These are phyloP conservation scores for Mycena olivaceomarginata DNA, from an alignment of 768 basidiomycete genomes.

Conservation along the genomic window DNA sequence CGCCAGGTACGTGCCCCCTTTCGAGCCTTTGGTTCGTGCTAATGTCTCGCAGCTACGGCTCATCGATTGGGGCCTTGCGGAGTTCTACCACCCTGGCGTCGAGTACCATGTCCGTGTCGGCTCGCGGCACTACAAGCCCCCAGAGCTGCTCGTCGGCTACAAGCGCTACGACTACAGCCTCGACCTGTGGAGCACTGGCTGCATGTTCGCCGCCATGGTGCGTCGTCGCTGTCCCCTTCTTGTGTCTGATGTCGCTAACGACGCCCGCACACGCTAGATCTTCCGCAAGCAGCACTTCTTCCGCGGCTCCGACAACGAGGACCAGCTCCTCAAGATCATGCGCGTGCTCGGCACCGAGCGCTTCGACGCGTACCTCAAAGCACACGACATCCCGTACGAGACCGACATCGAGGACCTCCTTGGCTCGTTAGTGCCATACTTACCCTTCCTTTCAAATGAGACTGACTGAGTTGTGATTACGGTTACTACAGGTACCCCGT, in stretches of 20 bases:
- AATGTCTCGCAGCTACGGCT: slow-evolving; percentile 63
- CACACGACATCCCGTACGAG: slow-evolving; percentile 81
- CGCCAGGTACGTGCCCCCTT: slow-evolving; percentile 67
- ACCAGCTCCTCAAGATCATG: slow-evolving; percentile 83
- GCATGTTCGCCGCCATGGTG: slow-evolving; percentile 87
- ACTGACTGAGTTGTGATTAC: not conserved
- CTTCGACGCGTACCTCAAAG: slow-evolving; percentile 75
- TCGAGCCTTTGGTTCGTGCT: not conserved
- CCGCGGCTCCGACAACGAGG: slow-evolving; percentile 82
- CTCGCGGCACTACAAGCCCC: slow-evolving; percentile 73
- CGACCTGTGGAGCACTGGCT: slow-evolving; percentile 86
- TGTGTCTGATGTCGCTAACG: not conserved
- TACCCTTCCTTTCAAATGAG: not conserved
- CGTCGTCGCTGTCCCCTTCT: slow-evolving; percentile 38
- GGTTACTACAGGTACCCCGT: slow-evolving; percentile 79
- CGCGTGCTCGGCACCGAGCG: slow-evolving; percentile 80
- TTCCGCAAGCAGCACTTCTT: slow-evolving; percentile 87
- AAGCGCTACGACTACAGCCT: slow-evolving; percentile 84
- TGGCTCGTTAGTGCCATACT: slow-evolving; percentile 57
- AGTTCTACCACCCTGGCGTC: slow-evolving; percentile 84
- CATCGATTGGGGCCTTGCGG: slow-evolving; percentile 87
- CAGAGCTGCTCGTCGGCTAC: slow-evolving; percentile 83
- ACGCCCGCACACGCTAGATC: slow-evolving; percentile 62
- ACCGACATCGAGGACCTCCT: slow-evolving; percentile 76
- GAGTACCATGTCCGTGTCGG: slow-evolving; percentile 86